phyloP scores from a whole-genome alignment of 768 basidiomycete species.

The Trametes cubensis region DNA sequence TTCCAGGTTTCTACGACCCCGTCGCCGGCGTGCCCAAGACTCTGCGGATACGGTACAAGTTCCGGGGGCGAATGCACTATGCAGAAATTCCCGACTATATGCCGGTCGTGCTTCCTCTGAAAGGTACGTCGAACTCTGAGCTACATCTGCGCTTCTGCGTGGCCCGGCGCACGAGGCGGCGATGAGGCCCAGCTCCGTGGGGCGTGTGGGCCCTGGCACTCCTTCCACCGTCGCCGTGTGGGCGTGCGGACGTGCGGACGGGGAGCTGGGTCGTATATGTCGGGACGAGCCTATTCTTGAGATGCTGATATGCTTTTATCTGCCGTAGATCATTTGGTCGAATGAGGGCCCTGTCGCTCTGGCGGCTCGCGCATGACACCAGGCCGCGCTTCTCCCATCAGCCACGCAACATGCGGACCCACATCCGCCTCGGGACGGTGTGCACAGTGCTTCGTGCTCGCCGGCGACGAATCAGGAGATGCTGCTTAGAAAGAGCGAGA shows the following conservation, averaged over 20 bases:
- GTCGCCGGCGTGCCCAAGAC: slow-evolving; percentile 72
- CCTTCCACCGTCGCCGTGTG: too few relatives aligned
- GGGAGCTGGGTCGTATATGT: neutral
- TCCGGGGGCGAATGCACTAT: slow-evolving; percentile 72
- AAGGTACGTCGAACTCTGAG: slow-evolving; percentile 51
- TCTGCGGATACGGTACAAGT: slow-evolving; percentile 74
- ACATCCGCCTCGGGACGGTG: neutral
- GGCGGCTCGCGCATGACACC: slow-evolving; percentile 17
- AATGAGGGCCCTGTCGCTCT: slow-evolving; percentile 19
- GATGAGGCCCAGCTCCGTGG: neutral
- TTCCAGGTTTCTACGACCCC: slow-evolving; percentile 91
- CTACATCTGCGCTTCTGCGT: neutral
- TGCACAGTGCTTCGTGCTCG: slow-evolving; percentile 10
- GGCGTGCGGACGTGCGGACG: neutral
- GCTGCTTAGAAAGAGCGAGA: too few relatives aligned
- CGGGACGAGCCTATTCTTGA: slow-evolving; percentile 15
- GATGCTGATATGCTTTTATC: slow-evolving; percentile 24
- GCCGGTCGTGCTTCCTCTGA: slow-evolving; percentile 72
- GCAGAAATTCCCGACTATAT: slow-evolving; percentile 74
- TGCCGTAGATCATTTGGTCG: slow-evolving; percentile 24
- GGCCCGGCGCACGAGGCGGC: slow-evolving; percentile 9
- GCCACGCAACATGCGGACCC: slow-evolving; percentile 20
- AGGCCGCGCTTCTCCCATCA: slow-evolving; percentile 19
- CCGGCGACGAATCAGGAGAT: neutral
- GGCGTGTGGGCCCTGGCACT: neutral